These are phyloP conservation scores for Lupinus albus DNA, from an alignment of 306 rosid species.

Conservation along the genomic window DNA sequence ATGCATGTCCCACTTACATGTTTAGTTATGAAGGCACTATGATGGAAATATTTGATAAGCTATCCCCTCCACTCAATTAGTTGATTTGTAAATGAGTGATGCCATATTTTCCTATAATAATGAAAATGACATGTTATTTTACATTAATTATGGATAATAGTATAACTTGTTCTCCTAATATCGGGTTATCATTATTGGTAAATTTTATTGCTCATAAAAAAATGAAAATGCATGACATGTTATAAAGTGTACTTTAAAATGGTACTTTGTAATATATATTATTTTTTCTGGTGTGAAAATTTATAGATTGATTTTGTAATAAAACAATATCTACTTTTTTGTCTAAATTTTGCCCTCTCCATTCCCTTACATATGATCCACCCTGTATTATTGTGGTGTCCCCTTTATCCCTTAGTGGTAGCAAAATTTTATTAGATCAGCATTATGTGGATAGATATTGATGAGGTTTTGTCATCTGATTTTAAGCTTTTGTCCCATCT, in stretches of 20 bases:
- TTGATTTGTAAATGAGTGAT: slow-evolving; percentile 28
- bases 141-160: no score
- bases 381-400: slow-evolving; percentile 46
- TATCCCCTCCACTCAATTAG: slow-evolving; percentile 37
- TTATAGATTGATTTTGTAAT: no score
- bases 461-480: slow-evolving; percentile 39
- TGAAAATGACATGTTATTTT: no score
- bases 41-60: slow-evolving; percentile 53
- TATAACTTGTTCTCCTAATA: no score
- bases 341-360: slow-evolving; percentile 40
- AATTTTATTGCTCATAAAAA: no score
- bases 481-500: slow-evolving; percentile 38
- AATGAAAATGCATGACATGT: no score
- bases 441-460: slow-evolving; percentile 36
- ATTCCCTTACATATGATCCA: slow-evolving; percentile 53
- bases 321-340: no score
- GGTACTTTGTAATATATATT: no score
- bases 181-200: no score
- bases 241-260: no score
- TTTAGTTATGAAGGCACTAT: slow-evolving; percentile 29
- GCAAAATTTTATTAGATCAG: slow-evolving; percentile 37
- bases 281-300: no score
- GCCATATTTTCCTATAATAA: no score
- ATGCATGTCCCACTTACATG: neutral
- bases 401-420: slow-evolving; percentile 37